These are phyloP conservation scores for Fusarium sterilihyphosum DNA, from an alignment of 2,329 filamentous ascomycete genomes.

Conservation along the genomic window DNA sequence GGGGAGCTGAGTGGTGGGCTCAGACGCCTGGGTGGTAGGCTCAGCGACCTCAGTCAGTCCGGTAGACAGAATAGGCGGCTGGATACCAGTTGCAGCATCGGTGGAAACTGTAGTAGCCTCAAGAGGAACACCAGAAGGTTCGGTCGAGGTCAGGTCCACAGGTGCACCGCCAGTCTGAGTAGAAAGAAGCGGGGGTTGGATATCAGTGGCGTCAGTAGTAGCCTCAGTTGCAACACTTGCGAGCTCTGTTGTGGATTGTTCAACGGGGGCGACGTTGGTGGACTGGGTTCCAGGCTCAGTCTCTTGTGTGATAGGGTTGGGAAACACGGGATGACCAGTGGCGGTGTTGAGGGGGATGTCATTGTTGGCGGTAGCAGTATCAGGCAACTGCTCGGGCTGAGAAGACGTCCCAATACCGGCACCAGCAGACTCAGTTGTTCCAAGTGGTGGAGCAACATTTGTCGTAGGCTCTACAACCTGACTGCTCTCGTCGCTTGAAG, in stretches of 20 bases:
- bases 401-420: not conserved
- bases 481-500: not conserved
- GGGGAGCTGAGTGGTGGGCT: not conserved
- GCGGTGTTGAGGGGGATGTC: not conserved
- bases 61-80: not conserved
- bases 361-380: not conserved
- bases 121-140: too few relatives aligned
- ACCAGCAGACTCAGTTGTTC: not conserved
- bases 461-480: not conserved
- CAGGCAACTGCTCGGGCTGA: not conserved
- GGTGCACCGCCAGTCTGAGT: not conserved
- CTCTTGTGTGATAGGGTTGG: not conserved
- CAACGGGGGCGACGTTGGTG: not conserved
- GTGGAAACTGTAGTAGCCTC: not conserved
- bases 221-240: rapidly evolving
- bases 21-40: not conserved
- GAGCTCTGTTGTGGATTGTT: not conserved
- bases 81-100: not conserved
- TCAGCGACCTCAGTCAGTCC: not conserved
- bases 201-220: rapidly evolving
- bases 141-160: too few relatives aligned
- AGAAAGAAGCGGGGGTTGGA: not conserved
- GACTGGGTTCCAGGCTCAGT: not conserved
- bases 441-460: not conserved
- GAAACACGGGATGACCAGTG: not conserved